phyloP scores from a whole-genome alignment of 257 asterid species.

The Primulina huaijiensis region DNA sequence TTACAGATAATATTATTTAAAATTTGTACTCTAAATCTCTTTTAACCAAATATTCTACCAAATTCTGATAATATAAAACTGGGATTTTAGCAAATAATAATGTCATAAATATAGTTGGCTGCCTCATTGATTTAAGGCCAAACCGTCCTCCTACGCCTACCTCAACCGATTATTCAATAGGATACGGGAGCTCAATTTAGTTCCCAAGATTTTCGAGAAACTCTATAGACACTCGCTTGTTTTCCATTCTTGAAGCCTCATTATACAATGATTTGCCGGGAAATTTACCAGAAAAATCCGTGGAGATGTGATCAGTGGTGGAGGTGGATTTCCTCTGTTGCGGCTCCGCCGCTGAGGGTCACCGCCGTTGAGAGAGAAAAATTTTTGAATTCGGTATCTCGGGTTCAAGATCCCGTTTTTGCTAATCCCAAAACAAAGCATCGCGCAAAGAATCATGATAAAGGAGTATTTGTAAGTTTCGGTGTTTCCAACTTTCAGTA shows the following conservation, averaged over 20 bases:
- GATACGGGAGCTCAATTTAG: too few relatives aligned
- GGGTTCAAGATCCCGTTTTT: slow-evolving; percentile 31
- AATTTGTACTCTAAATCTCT: too few relatives aligned
- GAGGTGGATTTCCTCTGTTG: slow-evolving; percentile 40
- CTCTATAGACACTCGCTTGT: not conserved
- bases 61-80: too few relatives aligned
- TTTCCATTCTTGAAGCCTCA: not conserved
- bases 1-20: too few relatives aligned
- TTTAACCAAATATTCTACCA: too few relatives aligned
- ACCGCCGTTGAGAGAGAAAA: slow-evolving; percentile 12
- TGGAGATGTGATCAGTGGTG: slow-evolving; percentile 41
- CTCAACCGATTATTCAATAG: too few relatives aligned
- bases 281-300: slow-evolving; percentile 35
- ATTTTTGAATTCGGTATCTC: slow-evolving; percentile 26
- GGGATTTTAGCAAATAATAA: too few relatives aligned
- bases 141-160: too few relatives aligned
- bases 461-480: slow-evolving; percentile 33
- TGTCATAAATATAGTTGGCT: too few relatives aligned
- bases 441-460: slow-evolving; percentile 23
- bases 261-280: slow-evolving; percentile 53
- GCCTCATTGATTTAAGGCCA: too few relatives aligned
- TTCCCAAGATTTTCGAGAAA: too few relatives aligned
- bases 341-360: slow-evolving; percentile 28
- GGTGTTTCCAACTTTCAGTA: slow-evolving; percentile 1
- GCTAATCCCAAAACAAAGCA: slow-evolving; percentile 27